Percentiles rank a stretch among this genome's conserved stretches.
Evolutionary conservation across 2,329 filamentous ascomycete species (phyloP).

Genomic region (Arthrinium phaeospermum): DNA sequence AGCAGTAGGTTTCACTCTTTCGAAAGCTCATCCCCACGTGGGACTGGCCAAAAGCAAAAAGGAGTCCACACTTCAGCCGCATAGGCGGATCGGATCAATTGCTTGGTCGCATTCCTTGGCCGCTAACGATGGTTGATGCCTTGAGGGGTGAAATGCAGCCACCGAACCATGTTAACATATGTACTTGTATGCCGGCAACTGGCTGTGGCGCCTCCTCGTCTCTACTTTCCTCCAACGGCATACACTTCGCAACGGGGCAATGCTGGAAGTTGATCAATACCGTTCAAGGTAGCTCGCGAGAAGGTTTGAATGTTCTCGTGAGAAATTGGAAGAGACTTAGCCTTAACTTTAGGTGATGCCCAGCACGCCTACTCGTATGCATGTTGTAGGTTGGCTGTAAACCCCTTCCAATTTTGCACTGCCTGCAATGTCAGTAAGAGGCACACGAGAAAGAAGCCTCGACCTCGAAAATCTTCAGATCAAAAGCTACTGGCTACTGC

Average conservation of each 20-base stretch:
- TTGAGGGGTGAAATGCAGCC: background rate
- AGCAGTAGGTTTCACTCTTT: background rate
- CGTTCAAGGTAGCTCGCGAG: background rate
- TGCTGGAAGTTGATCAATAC: background rate
- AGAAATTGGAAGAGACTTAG: background rate
- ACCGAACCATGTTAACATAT: conserved; percentile 5
- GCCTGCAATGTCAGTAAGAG: background rate
- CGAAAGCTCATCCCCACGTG: background rate
- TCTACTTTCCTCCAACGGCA: background rate
- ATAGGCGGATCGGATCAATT: background rate
- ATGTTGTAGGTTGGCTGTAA: background rate
- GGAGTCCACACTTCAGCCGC: conserved; percentile 9
- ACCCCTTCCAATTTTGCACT: background rate
- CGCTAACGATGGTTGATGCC: conserved; percentile 2
- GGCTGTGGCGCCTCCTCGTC: background rate
- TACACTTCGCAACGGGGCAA: background rate
- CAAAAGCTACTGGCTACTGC: background rate
- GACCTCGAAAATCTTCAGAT: background rate
- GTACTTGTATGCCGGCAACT: background rate
- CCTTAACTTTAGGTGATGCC: background rate
- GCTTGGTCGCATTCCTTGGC: conserved; percentile 10
- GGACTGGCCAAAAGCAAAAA: background rate
- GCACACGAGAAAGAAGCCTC: background rate
- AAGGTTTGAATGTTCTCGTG: background rate
- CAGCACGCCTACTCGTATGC: background rate